Percentiles rank a stretch among this genome's conserved stretches.
phyloP scores from a whole-genome alignment of 257 asterid species.

The Solanum stenotomum region DNA sequence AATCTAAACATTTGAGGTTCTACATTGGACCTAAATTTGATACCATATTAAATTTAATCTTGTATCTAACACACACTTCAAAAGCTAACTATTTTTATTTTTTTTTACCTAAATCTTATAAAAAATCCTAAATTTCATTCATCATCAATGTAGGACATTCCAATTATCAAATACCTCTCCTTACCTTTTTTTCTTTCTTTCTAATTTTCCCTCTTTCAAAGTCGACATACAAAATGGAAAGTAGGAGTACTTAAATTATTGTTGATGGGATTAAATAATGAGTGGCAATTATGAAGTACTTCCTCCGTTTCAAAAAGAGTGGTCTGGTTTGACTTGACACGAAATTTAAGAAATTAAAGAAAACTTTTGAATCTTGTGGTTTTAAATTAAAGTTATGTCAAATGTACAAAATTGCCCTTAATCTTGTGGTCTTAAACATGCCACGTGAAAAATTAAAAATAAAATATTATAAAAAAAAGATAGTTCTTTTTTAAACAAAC shows the following conservation, averaged over 20 bases:
- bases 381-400: too few relatives aligned
- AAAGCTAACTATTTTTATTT: not conserved
- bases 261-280: not conserved
- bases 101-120: not conserved
- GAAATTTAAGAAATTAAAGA: too few relatives aligned
- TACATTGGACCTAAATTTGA: too few relatives aligned
- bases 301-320: too few relatives aligned
- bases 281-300: not conserved
- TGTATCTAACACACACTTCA: too few relatives aligned
- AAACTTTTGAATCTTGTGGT: too few relatives aligned
- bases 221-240: not conserved
- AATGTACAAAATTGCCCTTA: too few relatives aligned
- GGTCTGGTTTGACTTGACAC: too few relatives aligned
- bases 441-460: too few relatives aligned
- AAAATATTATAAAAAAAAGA: too few relatives aligned
- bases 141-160: not conserved
- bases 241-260: not conserved
- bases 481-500: too few relatives aligned
- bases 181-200: not conserved
- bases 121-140: not conserved
- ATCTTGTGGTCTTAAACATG: too few relatives aligned
- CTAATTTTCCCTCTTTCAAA: not conserved
- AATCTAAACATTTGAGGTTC: not conserved
- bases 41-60: not conserved
- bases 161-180: not conserved